Evolutionary conservation across 2,329 filamentous ascomycete species (phyloP).

Genomic region (Talaromyces sp.): DNA sequence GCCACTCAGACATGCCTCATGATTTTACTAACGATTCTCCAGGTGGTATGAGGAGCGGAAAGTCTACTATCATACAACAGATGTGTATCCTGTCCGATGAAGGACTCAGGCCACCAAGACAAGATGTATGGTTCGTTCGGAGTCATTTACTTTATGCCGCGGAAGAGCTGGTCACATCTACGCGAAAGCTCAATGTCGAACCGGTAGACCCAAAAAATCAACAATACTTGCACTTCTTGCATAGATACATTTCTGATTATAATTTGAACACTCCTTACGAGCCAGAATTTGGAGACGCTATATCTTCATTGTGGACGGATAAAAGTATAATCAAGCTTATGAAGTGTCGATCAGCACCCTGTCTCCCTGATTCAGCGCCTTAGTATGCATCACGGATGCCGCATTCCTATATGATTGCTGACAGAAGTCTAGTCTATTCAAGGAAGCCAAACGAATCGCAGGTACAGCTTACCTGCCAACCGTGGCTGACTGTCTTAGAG

Average conservation of each 20-base stretch:
- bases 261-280: not conserved
- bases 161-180: not conserved
- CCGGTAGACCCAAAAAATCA: not conserved
- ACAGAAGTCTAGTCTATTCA: not conserved
- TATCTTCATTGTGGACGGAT: conserved; percentile 6
- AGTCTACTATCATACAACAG: conserved; percentile 3
- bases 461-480: not conserved
- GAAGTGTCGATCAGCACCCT: not conserved
- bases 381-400: not conserved
- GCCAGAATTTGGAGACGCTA: conserved; percentile 3
- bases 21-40: not conserved
- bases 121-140: not conserved
- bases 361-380: not conserved
- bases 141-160: not conserved
- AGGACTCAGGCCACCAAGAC: not conserved
- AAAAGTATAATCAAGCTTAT: not conserved
- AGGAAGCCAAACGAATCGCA: conserved; percentile 6
- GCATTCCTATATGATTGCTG: not conserved
- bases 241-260: not conserved
- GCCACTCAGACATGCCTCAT: not conserved
- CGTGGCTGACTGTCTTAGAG: not conserved
- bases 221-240: not conserved
- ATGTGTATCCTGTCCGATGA: not conserved
- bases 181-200: not conserved
- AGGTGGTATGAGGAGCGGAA: not conserved